A percentile compares a stretch with the other conserved stretches of the same genome.
phyloP scores from a whole-genome alignment of 163 green algal genomes.

The Chlamydomonas reinhardtii region DNA sequence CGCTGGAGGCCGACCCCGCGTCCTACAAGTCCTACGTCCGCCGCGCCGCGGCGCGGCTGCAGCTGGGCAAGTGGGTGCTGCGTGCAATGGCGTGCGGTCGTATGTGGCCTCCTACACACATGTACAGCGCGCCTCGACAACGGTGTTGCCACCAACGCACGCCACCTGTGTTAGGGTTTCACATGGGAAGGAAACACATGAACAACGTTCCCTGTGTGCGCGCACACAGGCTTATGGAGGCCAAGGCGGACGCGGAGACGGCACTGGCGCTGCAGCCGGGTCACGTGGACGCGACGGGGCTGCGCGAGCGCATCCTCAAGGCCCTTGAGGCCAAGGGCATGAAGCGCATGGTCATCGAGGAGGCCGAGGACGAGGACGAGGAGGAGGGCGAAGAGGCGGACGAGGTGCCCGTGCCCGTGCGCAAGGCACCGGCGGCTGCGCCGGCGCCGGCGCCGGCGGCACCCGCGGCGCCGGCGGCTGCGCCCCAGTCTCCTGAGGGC shows the following conservation, averaged over 20 bases:
- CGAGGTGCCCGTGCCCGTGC: not conserved
- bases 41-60: conserved; percentile 49
- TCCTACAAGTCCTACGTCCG: conserved; percentile 52
- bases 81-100: no score
- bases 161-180: no score
- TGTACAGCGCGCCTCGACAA: no score
- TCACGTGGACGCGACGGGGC: conserved; percentile 27
- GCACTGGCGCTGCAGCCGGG: conserved; percentile 41
- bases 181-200: no score
- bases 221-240: conserved; percentile 26
- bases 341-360: conserved; percentile 57
- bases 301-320: conserved; percentile 43
- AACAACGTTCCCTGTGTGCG: no score
- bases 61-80: conserved; percentile 32
- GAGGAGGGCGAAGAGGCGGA: conserved; percentile 35
- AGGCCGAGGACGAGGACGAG: conserved; percentile 56
- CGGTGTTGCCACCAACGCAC: no score
- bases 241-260: conserved; percentile 53
- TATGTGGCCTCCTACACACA: no score
- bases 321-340: conserved; percentile 19
- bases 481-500: not conserved
- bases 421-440: not conserved
- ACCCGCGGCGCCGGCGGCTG: not conserved
- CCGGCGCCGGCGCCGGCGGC: not conserved
- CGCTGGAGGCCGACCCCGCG: conserved; percentile 36